phyloP scores from a whole-genome alignment of 1,139 yeast genomes.

The Geotrichum australiense region DNA sequence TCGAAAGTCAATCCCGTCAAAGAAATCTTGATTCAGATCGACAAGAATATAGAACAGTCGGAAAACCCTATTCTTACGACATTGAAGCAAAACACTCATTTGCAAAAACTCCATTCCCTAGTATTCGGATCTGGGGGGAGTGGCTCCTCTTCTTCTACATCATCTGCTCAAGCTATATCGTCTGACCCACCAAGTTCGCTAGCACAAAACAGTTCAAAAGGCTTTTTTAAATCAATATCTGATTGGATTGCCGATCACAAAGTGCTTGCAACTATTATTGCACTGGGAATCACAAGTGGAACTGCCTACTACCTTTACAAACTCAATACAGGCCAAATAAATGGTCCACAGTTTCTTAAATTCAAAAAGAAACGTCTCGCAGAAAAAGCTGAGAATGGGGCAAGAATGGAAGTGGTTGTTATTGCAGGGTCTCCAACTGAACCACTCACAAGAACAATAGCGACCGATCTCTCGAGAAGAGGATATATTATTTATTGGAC shows the following conservation, averaged over 20 bases:
- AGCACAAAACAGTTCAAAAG: neutral
- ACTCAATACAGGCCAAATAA: constrained; percentile 15
- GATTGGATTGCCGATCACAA: constrained; percentile 29
- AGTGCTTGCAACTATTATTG: constrained; percentile 23
- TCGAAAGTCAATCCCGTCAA: constrained; percentile 1
- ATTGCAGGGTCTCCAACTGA: constrained; percentile 74
- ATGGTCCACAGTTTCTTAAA: constrained; percentile 17
- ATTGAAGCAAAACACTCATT: constrained; percentile 4
- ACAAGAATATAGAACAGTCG: constrained; percentile 4
- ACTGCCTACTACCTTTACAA: constrained; percentile 23
- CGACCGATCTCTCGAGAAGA: constrained; percentile 65
- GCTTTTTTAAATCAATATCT: constrained; percentile 1
- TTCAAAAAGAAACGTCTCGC: constrained; percentile 44
- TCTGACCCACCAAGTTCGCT: neutral
- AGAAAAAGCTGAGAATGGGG: constrained; percentile 57
- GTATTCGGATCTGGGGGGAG: neutral
- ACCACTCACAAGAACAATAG: constrained; percentile 62
- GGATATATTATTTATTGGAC: constrained; percentile 79
- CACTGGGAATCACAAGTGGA: constrained; percentile 24
- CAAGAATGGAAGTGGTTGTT: constrained; percentile 65
- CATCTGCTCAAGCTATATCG: too few species aligned
- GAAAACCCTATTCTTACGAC: constrained; percentile 4
- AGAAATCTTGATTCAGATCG: constrained; percentile 1
- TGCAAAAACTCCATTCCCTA: constrained; percentile 3
- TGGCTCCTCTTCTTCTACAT: neutral